Base-by-base conservation (phyloP, 1,139 yeast species). In the Lipomyces yarrowii region DNA sequence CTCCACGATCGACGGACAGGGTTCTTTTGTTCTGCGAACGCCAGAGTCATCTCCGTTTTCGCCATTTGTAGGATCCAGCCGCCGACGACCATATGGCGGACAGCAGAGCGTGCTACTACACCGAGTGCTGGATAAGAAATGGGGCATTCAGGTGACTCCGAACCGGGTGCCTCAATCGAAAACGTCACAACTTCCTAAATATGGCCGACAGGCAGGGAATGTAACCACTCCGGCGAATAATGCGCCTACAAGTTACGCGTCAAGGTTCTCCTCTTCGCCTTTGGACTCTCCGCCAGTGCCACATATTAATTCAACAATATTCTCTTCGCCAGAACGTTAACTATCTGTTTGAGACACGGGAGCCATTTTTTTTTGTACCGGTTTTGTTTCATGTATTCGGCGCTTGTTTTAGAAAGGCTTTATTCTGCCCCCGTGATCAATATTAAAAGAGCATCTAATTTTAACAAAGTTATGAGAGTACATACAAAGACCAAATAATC, bases 61-160 rank as follows among this genome's bases (percentile, higher is more conserved):
- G 6, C 70, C 71, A 35, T 67, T 64, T 42, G 64, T 66, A 52
- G 64, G 67, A 15, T 53, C 64, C 37, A 56, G 35, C 59, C 62
- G 61, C 13, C 59, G 51, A 52, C 59, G 56, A 51, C 26, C 59
- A 18, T 57, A 39, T 18, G 61, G 53, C 30, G 53, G 48, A 37
- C 63, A 52, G 51, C 62, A 62, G 52, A 65, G 68, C 48, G 69
- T 71, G 13, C 68, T 78, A n/a, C 67, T 77, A 6, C 81, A 78
- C 63, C 77, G 77, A 35, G 79, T 77, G 5, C 71, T 77, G 52
- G 77, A 77, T 67, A 72, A 73, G 60, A 76, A 74, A 61, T 78
- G 79, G 80, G 72, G 75, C 11, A 65, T 78, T 37, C 78, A 77
- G 60, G 78, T 74, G 10, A 77, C 80, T 10, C 80, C 80, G 15